Evolutionary conservation across 495 filamentous ascomycete genomes (phyloP).

Genomic region (Tricharina praecox): DNA sequence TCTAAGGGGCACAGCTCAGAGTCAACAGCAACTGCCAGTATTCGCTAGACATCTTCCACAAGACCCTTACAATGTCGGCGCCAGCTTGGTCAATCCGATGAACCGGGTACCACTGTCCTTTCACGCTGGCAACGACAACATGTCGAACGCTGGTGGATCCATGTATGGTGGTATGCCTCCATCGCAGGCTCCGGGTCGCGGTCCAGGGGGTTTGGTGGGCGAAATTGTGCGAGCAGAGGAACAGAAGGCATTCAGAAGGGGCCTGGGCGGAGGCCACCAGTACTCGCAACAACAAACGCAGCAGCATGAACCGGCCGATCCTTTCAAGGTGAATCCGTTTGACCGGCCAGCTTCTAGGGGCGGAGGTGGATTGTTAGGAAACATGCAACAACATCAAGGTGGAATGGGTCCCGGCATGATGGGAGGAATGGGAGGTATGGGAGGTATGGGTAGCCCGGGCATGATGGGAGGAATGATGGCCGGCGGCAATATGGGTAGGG

Average conservation of each 20-base stretch:
- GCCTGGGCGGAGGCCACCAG: conserved; percentile 1
- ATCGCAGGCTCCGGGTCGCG: conserved; percentile 29
- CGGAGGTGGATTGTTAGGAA: conserved; percentile 24
- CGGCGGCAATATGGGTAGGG: conserved; percentile 18
- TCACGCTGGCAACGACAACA: conserved; percentile 42
- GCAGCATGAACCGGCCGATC: conserved; percentile 1
- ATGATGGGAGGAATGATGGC: conserved; percentile 26
- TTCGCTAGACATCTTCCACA: conserved; percentile 77
- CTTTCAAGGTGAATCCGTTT: conserved; percentile 23
- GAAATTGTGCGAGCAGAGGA: conserved; percentile 51
- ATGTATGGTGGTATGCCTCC: conserved; percentile 28
- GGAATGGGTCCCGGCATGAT: conserved; percentile 33
- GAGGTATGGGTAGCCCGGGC: conserved; percentile 29
- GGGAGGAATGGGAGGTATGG: conserved; percentile 26
- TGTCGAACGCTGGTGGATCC: conserved; percentile 28
- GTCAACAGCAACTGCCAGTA: conserved; percentile 42
- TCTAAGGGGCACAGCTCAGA: conserved; percentile 33
- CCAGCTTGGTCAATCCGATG: conserved; percentile 55
- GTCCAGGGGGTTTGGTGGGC: conserved; percentile 66
- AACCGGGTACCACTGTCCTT: conserved; percentile 64
- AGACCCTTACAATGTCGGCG: conserved; percentile 70
- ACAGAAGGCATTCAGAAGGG: conserved; percentile 24
- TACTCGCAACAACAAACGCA: background rate
- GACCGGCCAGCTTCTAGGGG: conserved; percentile 26
- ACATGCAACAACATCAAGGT: conserved; percentile 5